These are phyloP conservation scores for Bryoerythrophyllum caledonicum DNA, from an alignment of 225 moss, liverwort and hornwort genomes.

Conservation along the genomic window DNA sequence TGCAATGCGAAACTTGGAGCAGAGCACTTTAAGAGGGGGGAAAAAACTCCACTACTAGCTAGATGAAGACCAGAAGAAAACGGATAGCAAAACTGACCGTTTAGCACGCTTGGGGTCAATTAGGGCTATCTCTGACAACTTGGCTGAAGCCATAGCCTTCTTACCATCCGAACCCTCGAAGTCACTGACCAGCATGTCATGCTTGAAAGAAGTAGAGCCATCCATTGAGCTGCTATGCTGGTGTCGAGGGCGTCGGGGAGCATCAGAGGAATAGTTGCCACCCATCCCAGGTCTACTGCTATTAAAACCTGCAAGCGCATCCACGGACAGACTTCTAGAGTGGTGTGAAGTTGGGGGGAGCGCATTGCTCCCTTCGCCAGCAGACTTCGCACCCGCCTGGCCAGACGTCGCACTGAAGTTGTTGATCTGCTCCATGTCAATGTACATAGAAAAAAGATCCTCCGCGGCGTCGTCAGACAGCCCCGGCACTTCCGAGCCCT, in stretches of 20 bases:
- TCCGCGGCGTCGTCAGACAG: slow-evolving; percentile 75
- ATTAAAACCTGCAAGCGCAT: slow-evolving; percentile 57
- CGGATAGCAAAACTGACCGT: slow-evolving; percentile 42
- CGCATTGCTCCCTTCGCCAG: slow-evolving; percentile 52
- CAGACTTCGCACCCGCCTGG: slow-evolving; percentile 45
- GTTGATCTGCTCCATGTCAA: slow-evolving; percentile 92
- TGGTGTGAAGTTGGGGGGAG: slow-evolving; percentile 72
- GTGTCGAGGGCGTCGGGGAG: slow-evolving; percentile 63
- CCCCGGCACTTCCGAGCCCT: slow-evolving; percentile 77
- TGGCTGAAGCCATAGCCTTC: slow-evolving; percentile 81
- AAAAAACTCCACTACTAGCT: background rate
- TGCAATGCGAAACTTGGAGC: background rate
- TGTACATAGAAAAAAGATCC: slow-evolving; percentile 91
- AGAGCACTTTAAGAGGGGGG: background rate
- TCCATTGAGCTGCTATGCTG: slow-evolving; percentile 89
- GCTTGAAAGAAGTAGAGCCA: slow-evolving; percentile 76
- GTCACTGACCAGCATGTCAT: slow-evolving; percentile 63
- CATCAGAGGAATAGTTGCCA: slow-evolving; percentile 55
- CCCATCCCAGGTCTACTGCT: slow-evolving; percentile 51
- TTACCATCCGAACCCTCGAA: slow-evolving; percentile 72
- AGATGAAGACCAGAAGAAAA: background rate
- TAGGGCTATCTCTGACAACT: slow-evolving; percentile 81
- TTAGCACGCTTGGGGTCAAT: slow-evolving; percentile 89
- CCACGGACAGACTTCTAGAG: slow-evolving; percentile 74
- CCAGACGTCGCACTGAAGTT: slow-evolving; percentile 65